Base-by-base conservation (phyloP, 768 basidiomycete species). In the Mycena indigotica region DNA sequence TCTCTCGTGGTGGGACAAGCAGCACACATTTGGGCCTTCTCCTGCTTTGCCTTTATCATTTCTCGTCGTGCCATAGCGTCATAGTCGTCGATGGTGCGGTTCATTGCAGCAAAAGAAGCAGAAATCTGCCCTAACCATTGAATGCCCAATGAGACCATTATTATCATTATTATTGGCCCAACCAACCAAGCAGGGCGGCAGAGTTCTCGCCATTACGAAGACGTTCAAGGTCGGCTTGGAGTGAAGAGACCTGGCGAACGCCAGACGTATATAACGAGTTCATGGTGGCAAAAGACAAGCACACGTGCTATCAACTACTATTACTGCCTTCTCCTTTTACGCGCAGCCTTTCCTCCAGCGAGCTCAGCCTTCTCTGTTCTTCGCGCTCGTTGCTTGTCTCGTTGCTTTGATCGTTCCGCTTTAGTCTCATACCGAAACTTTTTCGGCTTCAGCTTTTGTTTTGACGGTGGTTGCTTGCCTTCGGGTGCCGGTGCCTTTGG, bases 31-130 rank as follows among this genome's bases (percentile, higher is more conserved):
- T 90, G 82, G 0, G 95, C 97, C 75, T 98, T 98, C 76, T 98
- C 96, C 72, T 95, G 88, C 75, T 97, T 98, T 44, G 91, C 87
- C 65, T 91, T 93, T 52, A 98, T 95, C 68, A 97, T 93, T 73
- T 99, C 97, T 60, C 95, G 82, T 76, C 89, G 92, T 0, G 92
- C 93, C 91, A 98, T 95, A 8, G 91, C 89, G 66, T 98, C 95
- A 68, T 96, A 98, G 69, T 99, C 97, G 59, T 98, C 95, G 61
- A 98, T 88, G 53, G 97, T 95, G 56, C 97, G 77, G 50, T 91
- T 88, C 83, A 98, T 88, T 2, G 94, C 95, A 25, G 93, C 85
- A n/a, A 99, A 79, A 8, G 93, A 95, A n/a, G 95, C 95, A 28
- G 93, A 92, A 73, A 99, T 94, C 83, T 98, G 96, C 73, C 95